A percentile compares a stretch with the other conserved stretches of the same genome.
These are phyloP conservation scores for Wallacemonas rigidus DNA, from an alignment of 208 protist genomes.

Conservation along the genomic window DNA sequence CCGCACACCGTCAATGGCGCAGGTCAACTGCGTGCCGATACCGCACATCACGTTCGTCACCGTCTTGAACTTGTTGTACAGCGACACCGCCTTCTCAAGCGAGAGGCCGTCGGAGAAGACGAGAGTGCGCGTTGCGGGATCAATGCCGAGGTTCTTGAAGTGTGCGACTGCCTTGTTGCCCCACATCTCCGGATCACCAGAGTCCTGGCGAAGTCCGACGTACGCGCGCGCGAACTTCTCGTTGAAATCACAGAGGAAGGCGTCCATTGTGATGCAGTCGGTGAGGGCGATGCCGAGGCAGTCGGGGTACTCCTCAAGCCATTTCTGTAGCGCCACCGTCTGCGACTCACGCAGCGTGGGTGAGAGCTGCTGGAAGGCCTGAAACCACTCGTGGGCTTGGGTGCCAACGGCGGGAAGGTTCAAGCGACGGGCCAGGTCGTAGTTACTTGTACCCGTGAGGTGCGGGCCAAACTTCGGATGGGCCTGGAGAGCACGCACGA, in stretches of 20 bases:
- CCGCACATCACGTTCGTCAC: conserved; percentile 78
- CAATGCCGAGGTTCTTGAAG: conserved; percentile 76
- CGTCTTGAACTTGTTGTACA: conserved; percentile 66
- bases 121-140: conserved; percentile 71
- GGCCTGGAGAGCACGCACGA: conserved; percentile 55
- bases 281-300: conserved; percentile 85
- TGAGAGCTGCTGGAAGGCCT: conserved; percentile 88
- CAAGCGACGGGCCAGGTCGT: conserved; percentile 72
- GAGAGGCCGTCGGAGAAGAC: conserved; percentile 91
- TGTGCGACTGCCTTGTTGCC: conserved; percentile 76
- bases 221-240: conserved; percentile 62
- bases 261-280: conserved; percentile 92
- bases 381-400: conserved; percentile 91
- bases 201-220: conserved; percentile 82
- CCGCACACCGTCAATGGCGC: conserved; percentile 70
- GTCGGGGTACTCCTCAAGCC: conserved; percentile 83
- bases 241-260: conserved; percentile 80
- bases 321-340: conserved; percentile 67
- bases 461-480: conserved; percentile 57
- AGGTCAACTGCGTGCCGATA: conserved; percentile 86
- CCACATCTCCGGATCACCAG: conserved; percentile 75
- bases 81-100: conserved; percentile 53
- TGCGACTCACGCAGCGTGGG: conserved; percentile 69
- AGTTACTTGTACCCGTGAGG: conserved; percentile 87
- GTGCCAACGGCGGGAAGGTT: conserved; percentile 71